phyloP scores from a whole-genome alignment of 345 rosid genomes.

The Noccaea bulbosa region DNA sequence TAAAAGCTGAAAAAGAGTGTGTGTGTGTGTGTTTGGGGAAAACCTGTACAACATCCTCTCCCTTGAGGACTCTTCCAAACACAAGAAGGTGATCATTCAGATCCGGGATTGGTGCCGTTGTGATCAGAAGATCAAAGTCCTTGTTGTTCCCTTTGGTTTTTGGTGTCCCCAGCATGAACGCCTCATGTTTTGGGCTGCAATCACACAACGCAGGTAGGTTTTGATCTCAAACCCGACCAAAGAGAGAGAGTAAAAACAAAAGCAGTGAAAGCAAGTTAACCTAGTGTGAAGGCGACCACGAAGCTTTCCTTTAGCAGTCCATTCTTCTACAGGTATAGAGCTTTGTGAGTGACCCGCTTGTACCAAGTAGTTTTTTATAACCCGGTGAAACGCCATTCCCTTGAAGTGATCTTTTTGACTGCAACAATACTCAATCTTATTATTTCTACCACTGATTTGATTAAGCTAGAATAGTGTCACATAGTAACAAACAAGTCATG shows the following conservation, averaged over 20 bases:
- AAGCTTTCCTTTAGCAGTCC: conserved; percentile 83
- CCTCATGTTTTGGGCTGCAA: conserved; percentile 75
- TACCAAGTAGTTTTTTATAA: conserved; percentile 83
- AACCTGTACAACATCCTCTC: conserved; percentile 91
- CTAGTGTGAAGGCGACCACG: conserved; percentile 66
- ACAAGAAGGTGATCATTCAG: conserved; percentile 68
- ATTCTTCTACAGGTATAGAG: conserved; percentile 68
- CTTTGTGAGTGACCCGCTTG: conserved; percentile 73
- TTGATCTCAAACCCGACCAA: neutral
- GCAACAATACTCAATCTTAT: conserved; percentile 40
- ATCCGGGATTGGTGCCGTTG: conserved; percentile 90
- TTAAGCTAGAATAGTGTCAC: neutral
- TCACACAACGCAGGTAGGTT: neutral
- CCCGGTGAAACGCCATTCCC: conserved; percentile 80
- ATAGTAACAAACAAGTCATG: conserved; percentile 5
- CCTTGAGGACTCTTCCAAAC: conserved; percentile 80
- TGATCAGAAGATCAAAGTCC: conserved; percentile 70
- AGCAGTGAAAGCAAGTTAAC: conserved; percentile 45
- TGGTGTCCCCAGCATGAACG: conserved; percentile 81
- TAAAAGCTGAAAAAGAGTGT: neutral
- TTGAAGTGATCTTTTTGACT: conserved; percentile 84
- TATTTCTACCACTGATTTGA: neutral
- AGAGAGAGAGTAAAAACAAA: neutral
- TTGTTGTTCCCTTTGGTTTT: conserved; percentile 56
- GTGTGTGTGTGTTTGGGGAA: conserved; percentile 13